Conservation (phyloP, 2,329 filamentous ascomycete genomes). For the Sarocladiaceae sp. region DNA sequence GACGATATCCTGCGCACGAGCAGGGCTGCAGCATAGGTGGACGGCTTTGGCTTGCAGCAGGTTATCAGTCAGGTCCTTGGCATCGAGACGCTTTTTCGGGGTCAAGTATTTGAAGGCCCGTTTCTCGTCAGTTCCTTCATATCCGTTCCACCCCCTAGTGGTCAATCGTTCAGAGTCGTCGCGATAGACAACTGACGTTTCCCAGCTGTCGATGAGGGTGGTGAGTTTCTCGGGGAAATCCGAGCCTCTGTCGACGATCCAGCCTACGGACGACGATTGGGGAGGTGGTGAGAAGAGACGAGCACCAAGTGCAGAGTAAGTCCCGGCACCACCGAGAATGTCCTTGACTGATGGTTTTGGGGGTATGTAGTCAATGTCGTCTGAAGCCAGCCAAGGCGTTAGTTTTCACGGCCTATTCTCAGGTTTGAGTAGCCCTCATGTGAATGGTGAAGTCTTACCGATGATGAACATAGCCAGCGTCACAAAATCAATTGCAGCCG, state of each 20-base stretch:
- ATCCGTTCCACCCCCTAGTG: constrained; percentile 90
- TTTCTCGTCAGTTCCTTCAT: constrained; percentile 62
- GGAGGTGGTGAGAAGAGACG: constrained; percentile 73
- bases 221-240: constrained; percentile 72
- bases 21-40: constrained; percentile 79
- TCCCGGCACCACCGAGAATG: constrained; percentile 82
- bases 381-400: constrained; percentile 35
- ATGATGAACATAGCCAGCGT: constrained; percentile 71
- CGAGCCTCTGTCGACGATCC: constrained; percentile 83
- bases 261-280: constrained; percentile 64
- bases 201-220: constrained; percentile 63
- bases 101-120: constrained; percentile 82
- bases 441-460: constrained; percentile 36
- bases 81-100: constrained; percentile 75
- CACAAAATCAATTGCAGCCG: constrained; percentile 51
- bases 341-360: constrained; percentile 63
- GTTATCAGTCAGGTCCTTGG: constrained; percentile 57
- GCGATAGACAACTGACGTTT: constrained; percentile 66
- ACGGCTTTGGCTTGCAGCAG: constrained; percentile 71
- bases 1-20: constrained; percentile 70
- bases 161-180: constrained; percentile 63
- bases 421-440: background rate
- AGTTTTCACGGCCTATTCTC: background rate
- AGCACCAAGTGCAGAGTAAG: constrained; percentile 82
- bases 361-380: constrained; percentile 83